Evolutionary conservation across 495 filamentous ascomycete genomes (phyloP).

Genomic region (Paragyromitra xinjiangensis): DNA sequence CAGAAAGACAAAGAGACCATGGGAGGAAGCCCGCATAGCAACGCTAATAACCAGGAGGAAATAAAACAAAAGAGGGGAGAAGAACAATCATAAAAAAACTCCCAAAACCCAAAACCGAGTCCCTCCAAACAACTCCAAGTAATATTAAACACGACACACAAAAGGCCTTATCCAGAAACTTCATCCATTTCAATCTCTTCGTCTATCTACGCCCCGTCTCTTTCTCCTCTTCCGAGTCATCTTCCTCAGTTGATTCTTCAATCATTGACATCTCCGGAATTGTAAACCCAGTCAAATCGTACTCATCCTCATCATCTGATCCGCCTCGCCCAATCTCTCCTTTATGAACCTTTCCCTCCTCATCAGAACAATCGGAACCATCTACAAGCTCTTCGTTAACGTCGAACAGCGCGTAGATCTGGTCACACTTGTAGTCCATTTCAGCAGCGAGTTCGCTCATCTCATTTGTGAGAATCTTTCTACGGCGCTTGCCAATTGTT

Average conservation of each 20-base stretch:
- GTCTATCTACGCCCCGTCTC: constrained; percentile 16
- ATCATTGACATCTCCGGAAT: constrained; percentile 48
- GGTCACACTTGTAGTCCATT: constrained; percentile 82
- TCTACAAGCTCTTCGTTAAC: constrained; percentile 72
- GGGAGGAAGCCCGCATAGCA: constrained; percentile 7
- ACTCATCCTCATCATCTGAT: constrained; percentile 44
- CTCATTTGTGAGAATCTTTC: constrained; percentile 70
- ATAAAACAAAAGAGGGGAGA: not conserved
- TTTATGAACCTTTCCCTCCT: constrained; percentile 15
- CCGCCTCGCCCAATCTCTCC: constrained; percentile 25
- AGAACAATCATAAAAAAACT: constrained; percentile 44
- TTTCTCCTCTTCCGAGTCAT: constrained; percentile 31
- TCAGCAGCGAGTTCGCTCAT: constrained; percentile 71
- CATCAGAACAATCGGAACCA: constrained; percentile 26
- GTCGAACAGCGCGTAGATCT: constrained; percentile 89
- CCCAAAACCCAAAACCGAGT: constrained; percentile 49
- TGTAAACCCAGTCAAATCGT: constrained; percentile 50
- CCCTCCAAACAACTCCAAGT: constrained; percentile 44
- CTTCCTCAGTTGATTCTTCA: constrained; percentile 37
- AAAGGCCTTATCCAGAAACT: constrained; percentile 16
- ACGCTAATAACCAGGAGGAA: constrained; percentile 20
- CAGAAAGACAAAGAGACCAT: constrained; percentile 3
- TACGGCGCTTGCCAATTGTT: constrained; percentile 71
- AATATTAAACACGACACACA: constrained; percentile 43
- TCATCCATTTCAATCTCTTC: constrained; percentile 10